Base-by-base conservation (phyloP, 2,329 filamentous ascomycete genomes). In the Apiospora sp. region DNA sequence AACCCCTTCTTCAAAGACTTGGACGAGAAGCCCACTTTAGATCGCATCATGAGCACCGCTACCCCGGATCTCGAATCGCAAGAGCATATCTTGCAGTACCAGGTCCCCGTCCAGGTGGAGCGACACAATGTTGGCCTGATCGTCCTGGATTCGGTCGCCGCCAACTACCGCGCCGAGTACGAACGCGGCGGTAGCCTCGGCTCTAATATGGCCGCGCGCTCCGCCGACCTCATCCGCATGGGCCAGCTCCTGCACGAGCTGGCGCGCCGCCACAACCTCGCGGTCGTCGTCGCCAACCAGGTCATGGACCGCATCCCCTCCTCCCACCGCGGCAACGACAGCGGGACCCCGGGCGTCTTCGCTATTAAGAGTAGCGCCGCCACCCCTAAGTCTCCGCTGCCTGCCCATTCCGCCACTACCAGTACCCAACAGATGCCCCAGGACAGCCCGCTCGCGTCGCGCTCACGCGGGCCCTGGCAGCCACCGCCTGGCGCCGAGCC, bases 91-190 rank as follows among this genome's bases (percentile, higher is more conserved):
- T 86, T 98, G 37, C 92, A 91, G 75, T 98, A 94, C 82, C 96
- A 99, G 82, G 91, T 98, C 7, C 96, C 96, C 1, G 92, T 98
- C 24, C 92, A 95, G 41, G 90, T 98, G 27, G 85, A 89, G 75
- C 90, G 93, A 67, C 91, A 94, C 81, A 88, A 92, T 74, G 87
- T 98, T 70, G 94, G 96, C 2, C 88, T 99, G 1, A 84, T 99
- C 1, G 88, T 98, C 19, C 84, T 99, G 44, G 96, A 99, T 84
- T 97, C 94, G 6, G 92, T 99, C 41, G 95, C 96, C 0, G 95
- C 96, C 73, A 99, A 99, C 83, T 99, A 96, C 82, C 92, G 96
- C 75, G 95, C 94, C 69, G 96, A 98, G 81, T 96, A 95, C 78
- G 93, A 95, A 76, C 88, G 90, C 72, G 83, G 84, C 41, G 83